phyloP scores from a whole-genome alignment of 768 basidiomycete genomes.

The Amanita subjunquillea region DNA sequence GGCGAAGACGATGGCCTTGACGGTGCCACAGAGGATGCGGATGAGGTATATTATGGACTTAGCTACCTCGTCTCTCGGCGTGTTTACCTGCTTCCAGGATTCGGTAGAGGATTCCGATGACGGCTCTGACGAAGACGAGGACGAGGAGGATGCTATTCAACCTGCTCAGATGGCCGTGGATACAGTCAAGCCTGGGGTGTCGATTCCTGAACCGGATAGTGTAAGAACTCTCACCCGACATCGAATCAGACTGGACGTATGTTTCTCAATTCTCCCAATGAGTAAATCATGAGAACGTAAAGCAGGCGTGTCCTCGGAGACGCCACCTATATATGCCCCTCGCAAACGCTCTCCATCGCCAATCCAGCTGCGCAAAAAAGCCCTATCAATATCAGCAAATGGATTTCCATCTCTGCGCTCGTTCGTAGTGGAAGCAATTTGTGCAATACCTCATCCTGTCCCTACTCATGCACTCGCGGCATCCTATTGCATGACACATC shows the following conservation, averaged over 20 bases:
- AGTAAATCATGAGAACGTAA: not conserved
- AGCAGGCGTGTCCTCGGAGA: conserved; percentile 6
- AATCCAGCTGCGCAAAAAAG: conserved; percentile 40
- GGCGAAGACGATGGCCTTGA: conserved; percentile 30
- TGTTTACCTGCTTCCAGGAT: conserved; percentile 26
- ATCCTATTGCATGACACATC: conserved; percentile 78
- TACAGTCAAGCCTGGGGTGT: conserved; percentile 15
- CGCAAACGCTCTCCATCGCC: conserved; percentile 41
- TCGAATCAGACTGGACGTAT: not conserved
- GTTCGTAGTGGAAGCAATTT: conserved; percentile 84
- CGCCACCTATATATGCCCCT: conserved; percentile 16
- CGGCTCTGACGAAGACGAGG: conserved; percentile 37
- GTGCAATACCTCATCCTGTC: conserved; percentile 82
- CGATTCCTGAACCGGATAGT: conserved; percentile 8
- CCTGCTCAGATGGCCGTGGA: conserved; percentile 14
- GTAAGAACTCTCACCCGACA: conserved; percentile 5
- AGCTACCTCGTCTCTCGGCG: conserved; percentile 3
- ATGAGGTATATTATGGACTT: conserved; percentile 47
- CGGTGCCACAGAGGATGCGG: conserved; percentile 47
- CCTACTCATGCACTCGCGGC: conserved; percentile 84
- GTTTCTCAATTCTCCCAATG: not conserved
- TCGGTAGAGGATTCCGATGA: conserved; percentile 56
- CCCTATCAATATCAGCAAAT: conserved; percentile 23
- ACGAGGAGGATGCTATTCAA: conserved; percentile 16
- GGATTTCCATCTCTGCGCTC: conserved; percentile 36